A percentile compares a stretch with the other conserved stretches of the same genome.
Evolutionary conservation across 2,329 filamentous ascomycete species (phyloP).

Genomic region (Emmonsiellopsis sp.): DNA sequence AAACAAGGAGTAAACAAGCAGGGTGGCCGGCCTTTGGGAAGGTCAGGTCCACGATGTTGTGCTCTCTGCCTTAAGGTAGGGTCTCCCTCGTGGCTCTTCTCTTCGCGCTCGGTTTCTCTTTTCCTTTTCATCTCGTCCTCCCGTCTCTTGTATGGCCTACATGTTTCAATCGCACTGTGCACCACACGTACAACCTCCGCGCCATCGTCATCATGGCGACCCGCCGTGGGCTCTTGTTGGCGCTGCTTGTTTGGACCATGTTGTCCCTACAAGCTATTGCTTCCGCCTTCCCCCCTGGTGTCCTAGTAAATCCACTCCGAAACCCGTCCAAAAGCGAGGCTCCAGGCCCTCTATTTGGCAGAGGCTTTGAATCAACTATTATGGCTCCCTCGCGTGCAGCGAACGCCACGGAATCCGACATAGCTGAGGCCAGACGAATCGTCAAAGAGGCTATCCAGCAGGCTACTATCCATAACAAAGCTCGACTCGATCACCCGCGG

Average conservation of each 20-base stretch:
- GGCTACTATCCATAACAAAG: slow-evolving; percentile 1
- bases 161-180: background rate
- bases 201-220: background rate
- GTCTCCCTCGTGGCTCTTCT: too few species aligned
- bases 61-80: too few species aligned
- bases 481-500: slow-evolving; percentile 2
- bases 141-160: background rate
- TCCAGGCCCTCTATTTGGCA: too few species aligned
- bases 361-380: background rate
- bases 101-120: background rate
- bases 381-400: background rate
- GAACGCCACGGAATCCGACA: background rate
- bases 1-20: too few species aligned
- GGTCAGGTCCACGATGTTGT: too few species aligned
- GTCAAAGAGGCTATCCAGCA: background rate
- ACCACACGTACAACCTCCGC: background rate
- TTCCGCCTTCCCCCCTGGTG: background rate
- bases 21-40: too few species aligned
- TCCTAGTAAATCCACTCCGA: background rate
- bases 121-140: background rate
- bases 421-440: background rate
- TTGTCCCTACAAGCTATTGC: background rate
- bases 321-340: background rate
- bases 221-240: background rate
- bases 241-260: background rate